Evolutionary conservation across 2,329 filamentous ascomycete species (phyloP), one percentile per base, ranked within the genome.

Genomic region (Fusarium camptoceras): DNA sequence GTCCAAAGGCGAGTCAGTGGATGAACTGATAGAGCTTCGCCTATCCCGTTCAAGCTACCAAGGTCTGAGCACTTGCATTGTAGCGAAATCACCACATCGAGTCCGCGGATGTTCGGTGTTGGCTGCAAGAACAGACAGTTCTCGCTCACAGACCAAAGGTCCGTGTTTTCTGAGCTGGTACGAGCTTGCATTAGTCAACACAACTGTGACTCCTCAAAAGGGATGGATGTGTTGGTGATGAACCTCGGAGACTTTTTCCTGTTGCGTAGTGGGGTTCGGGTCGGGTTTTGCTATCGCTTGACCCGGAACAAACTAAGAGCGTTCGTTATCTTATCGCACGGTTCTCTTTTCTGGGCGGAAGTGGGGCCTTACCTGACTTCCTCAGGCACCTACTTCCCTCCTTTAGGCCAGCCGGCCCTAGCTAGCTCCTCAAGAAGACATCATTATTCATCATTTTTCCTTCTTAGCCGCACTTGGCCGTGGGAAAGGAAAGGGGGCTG

Each of bases 231-330:
- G 31, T 27, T 53, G 18, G n/a, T n/a, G 14, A n/a, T 16, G 42
- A 59, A 41, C n/a, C 31, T 64, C 60, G 59, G 60, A 64, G 60
- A 64, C 37, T 48, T 63, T 57, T 24, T 18, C n/a, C 34, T n/a
- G 24, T 42, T 42, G 22, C 25, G 25, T 18, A 22, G 60, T 53
- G 42, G 58, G 25, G 44, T 63, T 53, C 34, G 58, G 25, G 44
- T 63, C 20, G 41, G 27, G 51, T 22, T 48, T 63, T 63, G 34
- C 28, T 24, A 48, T 39, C 41, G 25, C 28, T 18, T 43, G 20
- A 11, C 44, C 42, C 59, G 59, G 34, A 63, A 46, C 34, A n/a
- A n/a, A 10, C 31, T n/a, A 14, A 25, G 27, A 55, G 34, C 11
- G 34, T 43, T 56, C 11, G 34, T 43, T 56, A 43, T 43, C 60